phyloP scores from a whole-genome alignment of 2,329 filamentous ascomycete species.

The Falciphora oryzae region DNA sequence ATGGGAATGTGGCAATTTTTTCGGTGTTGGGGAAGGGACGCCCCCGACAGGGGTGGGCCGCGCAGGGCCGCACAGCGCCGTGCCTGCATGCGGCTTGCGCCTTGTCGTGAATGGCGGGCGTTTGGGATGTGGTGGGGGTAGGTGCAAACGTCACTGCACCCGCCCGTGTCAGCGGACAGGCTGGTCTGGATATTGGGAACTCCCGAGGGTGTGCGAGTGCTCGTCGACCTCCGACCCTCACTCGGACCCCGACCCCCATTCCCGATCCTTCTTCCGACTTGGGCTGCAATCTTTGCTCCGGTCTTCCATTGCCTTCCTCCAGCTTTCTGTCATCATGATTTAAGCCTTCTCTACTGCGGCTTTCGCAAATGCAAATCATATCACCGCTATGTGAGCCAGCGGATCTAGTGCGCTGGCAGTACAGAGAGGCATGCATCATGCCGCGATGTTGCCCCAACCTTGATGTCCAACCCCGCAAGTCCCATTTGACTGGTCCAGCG shows the following conservation, averaged over 20 bases:
- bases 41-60: conserved; percentile 5
- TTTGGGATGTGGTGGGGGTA: background rate
- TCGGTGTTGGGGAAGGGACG: conserved; percentile 10
- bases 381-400: background rate
- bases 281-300: background rate
- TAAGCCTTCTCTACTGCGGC: too few species aligned
- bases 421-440: too few species aligned
- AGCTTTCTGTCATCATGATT: too few species aligned
- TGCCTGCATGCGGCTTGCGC: background rate
- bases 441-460: too few species aligned
- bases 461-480: too few species aligned
- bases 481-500: too few species aligned
- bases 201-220: too few species aligned
- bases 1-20: conserved; percentile 6
- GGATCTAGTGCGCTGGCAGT: background rate
- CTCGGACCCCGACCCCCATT: background rate
- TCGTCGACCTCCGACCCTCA: background rate
- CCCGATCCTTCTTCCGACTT: background rate
- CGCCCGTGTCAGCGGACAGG: background rate
- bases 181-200: background rate
- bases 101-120: background rate
- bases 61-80: background rate
- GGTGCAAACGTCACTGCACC: background rate
- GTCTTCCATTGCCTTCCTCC: background rate
- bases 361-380: background rate